A percentile compares a stretch with the other conserved stretches of the same genome.
phyloP scores from a whole-genome alignment of 345 rosid genomes.

The Chamaenerion angustifolium region DNA sequence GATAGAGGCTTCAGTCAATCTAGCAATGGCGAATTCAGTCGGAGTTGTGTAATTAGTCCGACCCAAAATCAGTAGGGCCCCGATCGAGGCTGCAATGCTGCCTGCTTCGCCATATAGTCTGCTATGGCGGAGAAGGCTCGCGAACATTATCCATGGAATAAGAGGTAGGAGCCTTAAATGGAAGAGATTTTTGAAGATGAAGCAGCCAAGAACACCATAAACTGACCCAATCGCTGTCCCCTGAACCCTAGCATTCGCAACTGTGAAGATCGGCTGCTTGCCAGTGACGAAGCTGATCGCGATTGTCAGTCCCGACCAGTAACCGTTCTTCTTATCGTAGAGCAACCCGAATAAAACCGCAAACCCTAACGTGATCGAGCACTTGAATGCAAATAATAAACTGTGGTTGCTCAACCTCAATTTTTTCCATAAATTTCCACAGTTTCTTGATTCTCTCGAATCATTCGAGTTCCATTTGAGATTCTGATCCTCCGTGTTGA shows the following conservation, averaged over 20 bases:
- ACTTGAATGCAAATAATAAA: slow-evolving; percentile 38
- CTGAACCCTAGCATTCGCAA: slow-evolving; percentile 52
- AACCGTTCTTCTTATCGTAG: slow-evolving; percentile 39
- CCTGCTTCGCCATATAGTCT: slow-evolving; percentile 56
- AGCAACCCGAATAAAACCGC: slow-evolving; percentile 48
- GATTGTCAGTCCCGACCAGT: slow-evolving; percentile 65
- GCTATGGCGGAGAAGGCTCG: slow-evolving; percentile 49
- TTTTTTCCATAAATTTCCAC: neutral
- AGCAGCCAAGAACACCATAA: slow-evolving; percentile 47
- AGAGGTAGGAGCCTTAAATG: slow-evolving; percentile 37
- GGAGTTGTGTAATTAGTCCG: slow-evolving; percentile 43
- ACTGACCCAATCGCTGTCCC: slow-evolving; percentile 73
- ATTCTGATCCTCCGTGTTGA: too few species aligned
- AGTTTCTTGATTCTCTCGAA: too few species aligned
- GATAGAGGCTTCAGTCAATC: slow-evolving; percentile 42
- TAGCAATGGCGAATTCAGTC: slow-evolving; percentile 38
- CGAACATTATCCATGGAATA: slow-evolving; percentile 47
- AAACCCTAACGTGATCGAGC: slow-evolving; percentile 50
- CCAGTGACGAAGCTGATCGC: slow-evolving; percentile 49
- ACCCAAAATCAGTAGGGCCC: slow-evolving; percentile 52
- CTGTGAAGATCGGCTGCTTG: slow-evolving; percentile 40
- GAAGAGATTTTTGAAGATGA: slow-evolving; percentile 18
- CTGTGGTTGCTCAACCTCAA: slow-evolving; percentile 18
- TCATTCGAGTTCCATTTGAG: too few species aligned
- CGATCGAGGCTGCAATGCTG: slow-evolving; percentile 40